These are phyloP conservation scores for Alternaria brassicae DNA, from an alignment of 2,329 filamentous ascomycete species.

Conservation along the genomic window DNA sequence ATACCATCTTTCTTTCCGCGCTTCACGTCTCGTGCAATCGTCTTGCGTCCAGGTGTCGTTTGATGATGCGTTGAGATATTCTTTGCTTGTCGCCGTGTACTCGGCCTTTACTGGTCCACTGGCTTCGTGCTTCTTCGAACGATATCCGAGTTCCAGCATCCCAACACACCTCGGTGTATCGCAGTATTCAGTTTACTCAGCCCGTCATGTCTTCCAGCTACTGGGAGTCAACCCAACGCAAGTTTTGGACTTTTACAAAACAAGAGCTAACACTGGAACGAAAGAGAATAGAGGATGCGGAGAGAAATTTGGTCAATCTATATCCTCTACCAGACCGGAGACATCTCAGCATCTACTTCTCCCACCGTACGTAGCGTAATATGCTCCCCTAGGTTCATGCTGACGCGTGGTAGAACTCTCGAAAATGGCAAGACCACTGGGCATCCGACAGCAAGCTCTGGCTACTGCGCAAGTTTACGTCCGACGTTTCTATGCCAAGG, in stretches of 20 bases:
- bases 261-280: slow-evolving; percentile 79
- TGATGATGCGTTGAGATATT: background rate
- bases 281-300: slow-evolving; percentile 77
- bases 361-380: slow-evolving; percentile 71
- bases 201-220: slow-evolving; percentile 86
- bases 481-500: slow-evolving; percentile 88
- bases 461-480: slow-evolving; percentile 95
- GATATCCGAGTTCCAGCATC: background rate
- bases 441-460: slow-evolving; percentile 86
- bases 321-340: slow-evolving; percentile 83
- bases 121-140: background rate
- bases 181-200: background rate
- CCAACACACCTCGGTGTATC: background rate
- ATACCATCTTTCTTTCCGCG: background rate
- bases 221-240: slow-evolving; percentile 92
- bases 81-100: background rate
- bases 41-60: background rate
- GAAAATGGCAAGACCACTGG: slow-evolving; percentile 83
- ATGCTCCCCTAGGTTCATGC: background rate
- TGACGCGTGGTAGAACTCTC: slow-evolving; percentile 64
- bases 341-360: slow-evolving; percentile 89
- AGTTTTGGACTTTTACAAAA: slow-evolving; percentile 88
- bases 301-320: slow-evolving; percentile 75
- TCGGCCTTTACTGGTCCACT: background rate
- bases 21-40: background rate